These are phyloP conservation scores for Aspergillus udagawae DNA, from an alignment of 2,329 filamentous ascomycete species.

Conservation along the genomic window DNA sequence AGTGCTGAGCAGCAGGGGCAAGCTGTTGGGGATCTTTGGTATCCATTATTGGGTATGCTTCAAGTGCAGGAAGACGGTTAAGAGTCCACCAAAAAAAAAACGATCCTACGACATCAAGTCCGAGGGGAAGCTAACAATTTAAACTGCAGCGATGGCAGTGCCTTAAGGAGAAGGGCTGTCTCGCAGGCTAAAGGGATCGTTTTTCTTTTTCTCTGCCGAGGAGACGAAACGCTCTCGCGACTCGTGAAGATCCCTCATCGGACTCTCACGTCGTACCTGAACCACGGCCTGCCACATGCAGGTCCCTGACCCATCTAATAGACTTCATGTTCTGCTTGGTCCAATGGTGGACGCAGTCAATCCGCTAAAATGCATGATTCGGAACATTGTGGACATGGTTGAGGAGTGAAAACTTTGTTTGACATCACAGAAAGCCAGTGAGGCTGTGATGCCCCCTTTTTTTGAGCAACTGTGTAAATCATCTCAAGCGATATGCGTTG, in stretches of 20 bases:
- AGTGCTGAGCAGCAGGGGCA: background rate
- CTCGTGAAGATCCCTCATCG: background rate
- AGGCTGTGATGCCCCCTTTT: background rate
- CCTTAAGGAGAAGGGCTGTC: background rate
- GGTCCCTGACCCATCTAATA: no score
- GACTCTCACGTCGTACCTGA: background rate
- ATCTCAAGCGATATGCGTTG: no score
- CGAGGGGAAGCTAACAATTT: background rate
- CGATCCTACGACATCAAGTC: background rate
- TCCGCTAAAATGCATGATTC: background rate
- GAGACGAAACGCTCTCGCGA: background rate
- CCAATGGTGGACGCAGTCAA: background rate
- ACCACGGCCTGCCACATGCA: background rate
- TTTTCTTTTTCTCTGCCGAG: background rate
- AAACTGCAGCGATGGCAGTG: background rate
- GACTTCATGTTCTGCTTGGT: background rate
- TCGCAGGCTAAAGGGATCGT: background rate
- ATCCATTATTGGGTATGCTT: background rate
- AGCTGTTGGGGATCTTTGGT: background rate
- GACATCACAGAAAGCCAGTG: background rate
- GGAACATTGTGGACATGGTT: background rate
- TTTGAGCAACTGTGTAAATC: background rate
- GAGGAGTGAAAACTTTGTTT: background rate
- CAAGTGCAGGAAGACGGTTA: background rate
- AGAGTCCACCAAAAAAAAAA: background rate